Evolutionary conservation across 2,329 filamentous ascomycete species (phyloP).

Genomic region (Coniella lustricola): DNA sequence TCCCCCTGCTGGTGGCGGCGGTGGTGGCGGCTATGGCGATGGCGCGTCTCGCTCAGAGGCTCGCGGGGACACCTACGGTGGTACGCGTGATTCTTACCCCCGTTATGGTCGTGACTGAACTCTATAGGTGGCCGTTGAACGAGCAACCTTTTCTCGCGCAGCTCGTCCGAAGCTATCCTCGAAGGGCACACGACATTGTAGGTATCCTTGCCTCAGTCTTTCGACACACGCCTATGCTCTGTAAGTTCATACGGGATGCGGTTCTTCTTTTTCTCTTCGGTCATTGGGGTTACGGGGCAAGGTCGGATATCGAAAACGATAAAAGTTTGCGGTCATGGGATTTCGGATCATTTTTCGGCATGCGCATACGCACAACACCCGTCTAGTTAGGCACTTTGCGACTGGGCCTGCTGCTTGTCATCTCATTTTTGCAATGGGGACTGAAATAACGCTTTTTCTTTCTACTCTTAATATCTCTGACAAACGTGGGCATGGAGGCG

Average conservation of each 20-base stretch:
- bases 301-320: constrained; percentile 14
- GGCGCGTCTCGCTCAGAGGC: constrained; percentile 22
- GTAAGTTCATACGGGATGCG: constrained; percentile 10
- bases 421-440: constrained; percentile 12
- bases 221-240: constrained; percentile 10
- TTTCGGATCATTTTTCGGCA: constrained; percentile 4
- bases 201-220: background rate
- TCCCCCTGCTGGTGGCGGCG: constrained; percentile 21
- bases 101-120: constrained; percentile 15
- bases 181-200: constrained; percentile 5
- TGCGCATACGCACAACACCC: background rate
- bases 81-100: constrained; percentile 13
- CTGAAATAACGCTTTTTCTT: background rate
- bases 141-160: background rate
- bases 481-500: constrained; percentile 4
- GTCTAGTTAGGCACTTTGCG: constrained; percentile 17
- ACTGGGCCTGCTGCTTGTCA: constrained; percentile 14
- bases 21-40: constrained; percentile 23
- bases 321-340: constrained; percentile 14
- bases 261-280: constrained; percentile 14
- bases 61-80: constrained; percentile 25
- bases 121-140: constrained; percentile 16
- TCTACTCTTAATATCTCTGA: constrained; percentile 10
- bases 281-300: constrained; percentile 11
- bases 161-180: constrained; percentile 5